Conservation (phyloP, 78 protist species). For the Polysphondylium violaceum region DNA sequence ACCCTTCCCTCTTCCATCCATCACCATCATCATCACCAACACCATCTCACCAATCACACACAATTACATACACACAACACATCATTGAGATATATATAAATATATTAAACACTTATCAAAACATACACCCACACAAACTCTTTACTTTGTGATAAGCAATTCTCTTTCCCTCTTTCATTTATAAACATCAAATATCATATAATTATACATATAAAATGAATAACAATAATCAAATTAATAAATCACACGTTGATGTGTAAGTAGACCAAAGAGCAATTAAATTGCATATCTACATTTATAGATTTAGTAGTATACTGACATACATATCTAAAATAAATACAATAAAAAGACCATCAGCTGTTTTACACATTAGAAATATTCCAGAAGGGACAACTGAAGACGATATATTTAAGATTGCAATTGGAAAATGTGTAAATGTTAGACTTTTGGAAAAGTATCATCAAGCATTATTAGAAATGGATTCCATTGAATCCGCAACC, state of each 20-base stretch:
- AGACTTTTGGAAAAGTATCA: constrained; percentile 55
- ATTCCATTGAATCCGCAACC: constrained; percentile 54
- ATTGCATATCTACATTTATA: background rate
- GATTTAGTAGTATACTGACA: background rate
- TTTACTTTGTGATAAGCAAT: no score
- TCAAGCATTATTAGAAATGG: constrained; percentile 79
- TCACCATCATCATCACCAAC: no score
- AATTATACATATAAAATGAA: no score
- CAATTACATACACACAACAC: no score
- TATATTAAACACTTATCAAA: no score
- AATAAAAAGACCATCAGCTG: constrained; percentile 50
- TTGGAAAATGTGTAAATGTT: constrained; percentile 61
- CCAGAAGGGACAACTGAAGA: constrained; percentile 57
- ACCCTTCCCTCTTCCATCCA: no score
- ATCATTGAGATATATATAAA: no score
- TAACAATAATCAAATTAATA: no score
- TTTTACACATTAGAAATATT: constrained; percentile 38
- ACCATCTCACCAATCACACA: no score
- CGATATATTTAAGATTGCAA: constrained; percentile 28
- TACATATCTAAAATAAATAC: background rate
- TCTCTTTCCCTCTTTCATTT: no score
- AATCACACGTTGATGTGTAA: background rate
- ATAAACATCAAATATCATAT: no score
- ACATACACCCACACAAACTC: no score
- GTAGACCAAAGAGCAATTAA: background rate